phyloP scores from a whole-genome alignment of 805 yeast species.

The Peterozyma xylosa region DNA sequence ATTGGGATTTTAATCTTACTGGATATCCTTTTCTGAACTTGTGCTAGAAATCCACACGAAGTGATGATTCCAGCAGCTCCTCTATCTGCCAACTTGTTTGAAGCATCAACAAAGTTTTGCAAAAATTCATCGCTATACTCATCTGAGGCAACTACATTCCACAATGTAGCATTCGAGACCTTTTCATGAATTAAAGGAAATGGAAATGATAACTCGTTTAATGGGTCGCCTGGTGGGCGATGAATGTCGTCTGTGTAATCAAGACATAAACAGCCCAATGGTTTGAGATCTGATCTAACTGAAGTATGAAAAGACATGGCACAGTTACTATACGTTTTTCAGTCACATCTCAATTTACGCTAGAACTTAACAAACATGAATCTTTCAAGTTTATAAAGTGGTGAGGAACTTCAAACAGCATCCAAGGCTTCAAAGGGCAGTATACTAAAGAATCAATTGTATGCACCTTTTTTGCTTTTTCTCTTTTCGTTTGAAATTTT shows the following conservation, averaged over 20 bases:
- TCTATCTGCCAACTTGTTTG: slow-evolving; percentile 15
- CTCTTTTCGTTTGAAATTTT: too few species aligned
- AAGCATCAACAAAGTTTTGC: slow-evolving; percentile 19
- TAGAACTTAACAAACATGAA: too few species aligned
- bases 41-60: slow-evolving; percentile 28
- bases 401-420: too few species aligned
- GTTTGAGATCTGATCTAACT: slow-evolving; percentile 1
- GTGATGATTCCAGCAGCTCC: slow-evolving; percentile 27
- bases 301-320: not conserved
- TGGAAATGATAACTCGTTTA: slow-evolving; percentile 15
- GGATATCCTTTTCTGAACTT: slow-evolving; percentile 18
- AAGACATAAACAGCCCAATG: slow-evolving; percentile 19
- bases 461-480: too few species aligned
- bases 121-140: slow-evolving; percentile 18
- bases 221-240: slow-evolving; percentile 25
- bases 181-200: slow-evolving; percentile 19
- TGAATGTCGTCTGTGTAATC: slow-evolving; percentile 25
- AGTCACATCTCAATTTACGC: too few species aligned
- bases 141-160: slow-evolving; percentile 17
- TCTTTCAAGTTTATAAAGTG: too few species aligned
- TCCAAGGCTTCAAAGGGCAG: too few species aligned
- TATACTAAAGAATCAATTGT: too few species aligned
- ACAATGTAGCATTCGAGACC: slow-evolving; percentile 18
- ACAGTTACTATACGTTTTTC: too few species aligned
- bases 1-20: slow-evolving; percentile 20